These are phyloP conservation scores for Hippophae gyantsensis DNA, from an alignment of 306 rosid genomes.

Conservation along the genomic window DNA sequence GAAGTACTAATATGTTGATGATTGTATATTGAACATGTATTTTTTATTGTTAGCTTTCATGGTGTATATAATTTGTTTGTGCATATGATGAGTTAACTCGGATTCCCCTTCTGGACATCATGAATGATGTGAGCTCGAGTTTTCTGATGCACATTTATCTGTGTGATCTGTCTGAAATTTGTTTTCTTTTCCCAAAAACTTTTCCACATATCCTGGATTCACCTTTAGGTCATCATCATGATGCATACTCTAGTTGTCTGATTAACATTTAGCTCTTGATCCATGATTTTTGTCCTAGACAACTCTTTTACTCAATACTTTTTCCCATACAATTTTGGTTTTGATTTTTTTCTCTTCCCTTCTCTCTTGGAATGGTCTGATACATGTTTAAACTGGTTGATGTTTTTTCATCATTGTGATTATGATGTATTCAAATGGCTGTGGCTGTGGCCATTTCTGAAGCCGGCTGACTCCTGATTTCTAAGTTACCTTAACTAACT, in stretches of 20 bases:
- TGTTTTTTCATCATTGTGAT: too few relatives aligned
- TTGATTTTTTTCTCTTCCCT: not conserved
- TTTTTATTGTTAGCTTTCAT: not conserved
- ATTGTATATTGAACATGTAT: not conserved
- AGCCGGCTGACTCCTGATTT: too few relatives aligned
- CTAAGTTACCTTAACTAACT: too few relatives aligned
- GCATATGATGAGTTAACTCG: conserved; percentile 35
- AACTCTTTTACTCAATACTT: not conserved
- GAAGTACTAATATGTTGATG: not conserved
- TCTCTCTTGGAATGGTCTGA: not conserved
- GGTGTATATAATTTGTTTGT: not conserved
- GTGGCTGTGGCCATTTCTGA: too few relatives aligned
- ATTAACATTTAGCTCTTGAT: conserved; percentile 12
- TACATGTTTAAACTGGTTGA: too few relatives aligned
- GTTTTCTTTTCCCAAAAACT: not conserved
- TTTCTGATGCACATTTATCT: conserved; percentile 11
- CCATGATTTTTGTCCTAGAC: not conserved
- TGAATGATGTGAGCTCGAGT: conserved; percentile 55
- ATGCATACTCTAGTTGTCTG: conserved; percentile 62
- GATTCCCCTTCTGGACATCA: conserved; percentile 41
- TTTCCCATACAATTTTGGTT: not conserved
- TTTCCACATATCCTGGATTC: conserved; percentile 43
- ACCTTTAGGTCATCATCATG: conserved; percentile 58
- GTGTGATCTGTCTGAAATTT: not conserved
- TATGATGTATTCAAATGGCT: too few relatives aligned